These are phyloP conservation scores for Pascua sp. DNA, from an alignment of 1,284 basidiomycete genomes.

Conservation along the genomic window DNA sequence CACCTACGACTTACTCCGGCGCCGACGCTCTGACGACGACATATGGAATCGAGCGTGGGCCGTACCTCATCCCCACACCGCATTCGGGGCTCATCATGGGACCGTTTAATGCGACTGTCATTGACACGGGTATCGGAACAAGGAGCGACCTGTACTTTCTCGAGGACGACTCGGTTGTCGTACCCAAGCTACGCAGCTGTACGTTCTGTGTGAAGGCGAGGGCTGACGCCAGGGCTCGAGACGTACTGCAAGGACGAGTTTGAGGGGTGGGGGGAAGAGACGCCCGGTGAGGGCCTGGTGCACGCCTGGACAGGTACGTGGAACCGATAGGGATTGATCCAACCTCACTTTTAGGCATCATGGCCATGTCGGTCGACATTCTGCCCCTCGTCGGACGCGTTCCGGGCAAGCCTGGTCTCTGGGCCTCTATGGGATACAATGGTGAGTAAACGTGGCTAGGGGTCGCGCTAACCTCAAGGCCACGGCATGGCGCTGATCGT, in stretches of 20 bases:
- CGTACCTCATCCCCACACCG: constrained; percentile 30
- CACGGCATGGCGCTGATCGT: constrained; percentile 27
- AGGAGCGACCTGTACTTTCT: constrained; percentile 14
- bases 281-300: constrained; percentile 23
- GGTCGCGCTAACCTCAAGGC: neutral
- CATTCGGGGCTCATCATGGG: constrained; percentile 27
- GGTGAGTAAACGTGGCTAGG: no score
- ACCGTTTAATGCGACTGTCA: constrained; percentile 8
- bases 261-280: constrained; percentile 25
- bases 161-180: constrained; percentile 20
- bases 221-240: constrained; percentile 4
- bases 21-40: constrained; percentile 12
- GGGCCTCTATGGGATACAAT: constrained; percentile 8
- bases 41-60: constrained; percentile 25
- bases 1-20: constrained; percentile 23
- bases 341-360: constrained; percentile 17
- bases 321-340: no score
- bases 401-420: constrained; percentile 21
- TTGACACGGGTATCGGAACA: neutral
- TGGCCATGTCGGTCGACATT: constrained; percentile 27
- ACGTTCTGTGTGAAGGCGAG: neutral
- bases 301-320: constrained; percentile 22
- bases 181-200: constrained; percentile 2
- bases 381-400: constrained; percentile 29
- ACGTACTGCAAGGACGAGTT: constrained; percentile 19